phyloP scores from a whole-genome alignment of 768 basidiomycete genomes.

The Sutorius australiensis region DNA sequence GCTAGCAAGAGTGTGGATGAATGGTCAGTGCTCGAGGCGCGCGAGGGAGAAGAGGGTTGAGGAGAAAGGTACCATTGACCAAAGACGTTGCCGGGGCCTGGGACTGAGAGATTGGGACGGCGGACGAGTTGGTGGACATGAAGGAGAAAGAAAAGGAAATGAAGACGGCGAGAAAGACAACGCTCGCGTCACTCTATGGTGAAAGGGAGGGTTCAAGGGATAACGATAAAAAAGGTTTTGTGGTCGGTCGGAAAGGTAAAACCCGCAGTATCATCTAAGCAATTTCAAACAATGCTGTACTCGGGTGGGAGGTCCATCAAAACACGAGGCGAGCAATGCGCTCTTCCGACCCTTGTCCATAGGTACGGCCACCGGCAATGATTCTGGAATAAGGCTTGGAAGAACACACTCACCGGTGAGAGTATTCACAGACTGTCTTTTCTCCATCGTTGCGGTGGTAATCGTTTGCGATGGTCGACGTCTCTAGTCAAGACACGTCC shows the following conservation, averaged over 20 bases:
- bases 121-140: slow-evolving; percentile 18
- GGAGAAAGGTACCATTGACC: slow-evolving; percentile 21
- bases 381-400: too few relatives aligned
- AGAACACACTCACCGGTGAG: too few relatives aligned
- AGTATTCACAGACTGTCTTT: too few relatives aligned
- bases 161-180: neutral
- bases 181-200: neutral
- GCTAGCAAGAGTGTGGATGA: slow-evolving; percentile 10
- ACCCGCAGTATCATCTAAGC: neutral
- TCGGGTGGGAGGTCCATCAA: neutral
- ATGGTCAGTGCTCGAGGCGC: slow-evolving; percentile 11
- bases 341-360: neutral
- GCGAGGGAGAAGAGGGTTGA: neutral
- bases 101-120: neutral
- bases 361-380: neutral
- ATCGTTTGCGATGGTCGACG: too few relatives aligned
- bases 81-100: neutral
- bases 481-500: too few relatives aligned
- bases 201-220: neutral
- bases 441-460: too few relatives aligned
- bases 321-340: neutral
- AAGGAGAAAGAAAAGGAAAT: neutral
- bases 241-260: neutral
- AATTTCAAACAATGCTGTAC: slow-evolving; percentile 8
- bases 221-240: neutral